These are phyloP conservation scores for Echeveria elegans DNA, from an alignment of 164 flowering plant species.

Conservation along the genomic window DNA sequence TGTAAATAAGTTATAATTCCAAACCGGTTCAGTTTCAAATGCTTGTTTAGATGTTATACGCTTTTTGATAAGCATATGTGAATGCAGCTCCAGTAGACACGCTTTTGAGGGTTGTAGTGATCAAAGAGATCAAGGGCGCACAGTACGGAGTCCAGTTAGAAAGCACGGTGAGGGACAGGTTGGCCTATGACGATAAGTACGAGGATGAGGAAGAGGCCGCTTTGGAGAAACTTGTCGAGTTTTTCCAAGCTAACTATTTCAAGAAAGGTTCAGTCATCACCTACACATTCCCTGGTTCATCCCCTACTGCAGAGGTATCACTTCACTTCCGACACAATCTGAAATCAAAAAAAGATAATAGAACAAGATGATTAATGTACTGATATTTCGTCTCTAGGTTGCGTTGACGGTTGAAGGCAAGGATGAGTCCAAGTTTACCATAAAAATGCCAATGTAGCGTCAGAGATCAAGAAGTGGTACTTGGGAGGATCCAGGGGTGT, in stretches of 20 bases:
- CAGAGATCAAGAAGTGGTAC: conserved; percentile 84
- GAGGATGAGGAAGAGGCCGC: conserved; percentile 89
- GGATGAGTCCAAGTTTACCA: conserved; percentile 48
- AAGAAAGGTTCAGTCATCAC: conserved; percentile 61
- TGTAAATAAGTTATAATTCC: too few species aligned
- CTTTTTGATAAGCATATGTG: neutral
- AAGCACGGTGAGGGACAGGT: conserved; percentile 72
- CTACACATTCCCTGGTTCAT: conserved; percentile 42
- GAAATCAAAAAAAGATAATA: too few species aligned
- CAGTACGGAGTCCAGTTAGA: conserved; percentile 86
- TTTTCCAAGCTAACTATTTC: conserved; percentile 69
- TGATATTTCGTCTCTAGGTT: too few species aligned
- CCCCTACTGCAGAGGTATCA: conserved; percentile 49
- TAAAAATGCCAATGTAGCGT: conserved; percentile 78
- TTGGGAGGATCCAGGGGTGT: conserved; percentile 75
- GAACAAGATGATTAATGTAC: too few species aligned
- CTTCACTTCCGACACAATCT: too few species aligned
- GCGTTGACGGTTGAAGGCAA: conserved; percentile 47
- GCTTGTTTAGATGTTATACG: too few species aligned
- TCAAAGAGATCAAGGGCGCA: conserved; percentile 90
- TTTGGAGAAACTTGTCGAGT: conserved; percentile 54
- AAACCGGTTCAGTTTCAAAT: too few species aligned
- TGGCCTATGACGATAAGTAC: conserved; percentile 73
- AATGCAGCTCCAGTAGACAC: conserved; percentile 71
- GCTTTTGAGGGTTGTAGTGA: conserved; percentile 64